These are phyloP conservation scores for Nyctanthes arbortristis DNA, from an alignment of 257 asterid genomes.

Conservation along the genomic window DNA sequence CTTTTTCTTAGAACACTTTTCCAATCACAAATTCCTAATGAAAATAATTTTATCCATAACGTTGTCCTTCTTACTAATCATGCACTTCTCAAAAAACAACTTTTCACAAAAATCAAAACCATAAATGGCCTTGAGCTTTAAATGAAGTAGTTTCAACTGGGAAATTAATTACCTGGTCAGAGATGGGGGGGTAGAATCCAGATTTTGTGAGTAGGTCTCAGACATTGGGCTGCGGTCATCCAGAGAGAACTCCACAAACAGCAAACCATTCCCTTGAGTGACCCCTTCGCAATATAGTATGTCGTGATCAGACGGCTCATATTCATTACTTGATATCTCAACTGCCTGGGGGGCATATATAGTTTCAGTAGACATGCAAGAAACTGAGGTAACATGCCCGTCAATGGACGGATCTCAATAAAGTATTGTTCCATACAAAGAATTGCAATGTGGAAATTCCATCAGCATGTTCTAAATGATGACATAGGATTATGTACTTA, in stretches of 20 bases:
- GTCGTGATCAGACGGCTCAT: conserved; percentile 89
- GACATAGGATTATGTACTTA: neutral
- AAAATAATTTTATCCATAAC: no score
- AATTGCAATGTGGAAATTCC: neutral
- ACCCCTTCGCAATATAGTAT: conserved; percentile 91
- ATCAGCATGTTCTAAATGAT: neutral
- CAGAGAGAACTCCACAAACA: conserved; percentile 86
- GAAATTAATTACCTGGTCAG: conserved; percentile 51
- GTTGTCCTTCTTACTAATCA: no score
- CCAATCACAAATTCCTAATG: no score
- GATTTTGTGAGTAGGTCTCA: conserved; percentile 74
- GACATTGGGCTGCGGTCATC: conserved; percentile 97
- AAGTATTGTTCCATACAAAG: neutral
- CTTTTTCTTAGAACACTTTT: no score
- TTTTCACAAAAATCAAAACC: no score
- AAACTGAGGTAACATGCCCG: neutral
- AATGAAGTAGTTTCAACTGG: neutral
- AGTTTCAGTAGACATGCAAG: conserved; percentile 11
- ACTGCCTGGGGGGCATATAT: conserved; percentile 65
- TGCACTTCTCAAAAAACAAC: no score
- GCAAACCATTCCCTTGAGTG: conserved; percentile 90
- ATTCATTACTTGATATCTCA: conserved; percentile 90
- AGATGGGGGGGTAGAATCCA: conserved; percentile 66
- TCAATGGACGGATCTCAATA: neutral
- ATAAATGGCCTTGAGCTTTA: neutral